Conservation (phyloP, 352 stramenopile species). For the Pythium graminicola region DNA sequence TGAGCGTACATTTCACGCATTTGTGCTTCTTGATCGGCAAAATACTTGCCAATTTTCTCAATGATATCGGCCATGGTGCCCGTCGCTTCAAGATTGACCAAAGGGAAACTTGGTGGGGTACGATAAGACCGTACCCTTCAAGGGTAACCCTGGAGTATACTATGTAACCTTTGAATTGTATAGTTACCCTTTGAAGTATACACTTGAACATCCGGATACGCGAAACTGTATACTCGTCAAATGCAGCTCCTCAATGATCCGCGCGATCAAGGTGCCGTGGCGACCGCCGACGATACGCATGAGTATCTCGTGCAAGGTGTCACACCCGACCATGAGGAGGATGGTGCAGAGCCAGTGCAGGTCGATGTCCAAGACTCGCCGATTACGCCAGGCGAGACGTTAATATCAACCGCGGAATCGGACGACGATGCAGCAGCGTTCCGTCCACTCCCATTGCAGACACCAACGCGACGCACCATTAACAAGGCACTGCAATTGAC, state of each 20-base stretch:
- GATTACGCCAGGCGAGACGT: not conserved
- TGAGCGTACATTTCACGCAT: conserved; percentile 36
- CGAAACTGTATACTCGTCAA: not conserved
- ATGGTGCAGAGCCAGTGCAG: not conserved
- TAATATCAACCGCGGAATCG: conserved; percentile 12
- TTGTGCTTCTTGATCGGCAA: conserved; percentile 53
- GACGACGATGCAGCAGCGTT: conserved; percentile 8
- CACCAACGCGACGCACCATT: conserved; percentile 35
- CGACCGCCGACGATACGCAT: conserved; percentile 3
- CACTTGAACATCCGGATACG: not conserved
- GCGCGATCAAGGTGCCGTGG: no score
- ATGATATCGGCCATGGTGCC: conserved; percentile 47
- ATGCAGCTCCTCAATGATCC: not conserved
- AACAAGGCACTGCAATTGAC: conserved; percentile 53
- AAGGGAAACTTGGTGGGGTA: not conserved
- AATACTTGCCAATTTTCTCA: conserved; percentile 64
- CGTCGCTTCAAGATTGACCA: conserved; percentile 11
- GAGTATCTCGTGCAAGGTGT: conserved; percentile 7
- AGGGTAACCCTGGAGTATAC: conserved; percentile 8
- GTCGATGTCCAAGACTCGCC: not conserved
- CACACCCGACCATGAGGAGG: not conserved
- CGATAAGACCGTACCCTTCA: not conserved
- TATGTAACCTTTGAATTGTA: no score
- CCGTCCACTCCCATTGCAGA: conserved; percentile 1
- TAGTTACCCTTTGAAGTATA: no score